Percentiles rank a stretch among this genome's conserved stretches.
phyloP scores from a whole-genome alignment of 148 eudicot genomes.

The Vaccinium myrtillus region DNA sequence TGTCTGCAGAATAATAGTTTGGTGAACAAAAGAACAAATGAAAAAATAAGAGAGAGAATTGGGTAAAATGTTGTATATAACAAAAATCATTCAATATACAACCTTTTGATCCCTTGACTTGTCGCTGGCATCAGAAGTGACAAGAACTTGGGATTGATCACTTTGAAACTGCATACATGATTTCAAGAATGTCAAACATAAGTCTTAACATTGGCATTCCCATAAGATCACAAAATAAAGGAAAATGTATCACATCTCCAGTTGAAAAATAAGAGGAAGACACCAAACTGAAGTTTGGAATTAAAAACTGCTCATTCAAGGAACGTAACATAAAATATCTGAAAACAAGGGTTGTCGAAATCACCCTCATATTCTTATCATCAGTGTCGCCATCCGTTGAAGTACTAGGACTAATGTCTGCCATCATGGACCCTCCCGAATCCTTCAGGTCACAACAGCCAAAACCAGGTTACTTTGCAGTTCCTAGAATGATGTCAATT shows the following conservation, averaged over 20 bases:
- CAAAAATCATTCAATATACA: background rate
- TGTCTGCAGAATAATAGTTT: slow-evolving; percentile 26
- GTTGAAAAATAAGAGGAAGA: background rate
- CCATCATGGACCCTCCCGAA: slow-evolving; percentile 33
- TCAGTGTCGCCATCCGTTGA: slow-evolving; percentile 59
- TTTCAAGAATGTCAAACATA: background rate
- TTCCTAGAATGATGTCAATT: slow-evolving; percentile 1
- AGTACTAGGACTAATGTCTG: slow-evolving; percentile 47
- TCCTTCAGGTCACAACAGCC: background rate
- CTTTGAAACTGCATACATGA: slow-evolving; percentile 28
- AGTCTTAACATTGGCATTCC: background rate
- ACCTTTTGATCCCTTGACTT: slow-evolving; percentile 51
- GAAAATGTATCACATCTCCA: background rate
- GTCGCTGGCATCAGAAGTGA: slow-evolving; percentile 45
- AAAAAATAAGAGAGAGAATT: background rate
- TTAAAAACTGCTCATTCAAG: background rate
- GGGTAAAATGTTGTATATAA: background rate
- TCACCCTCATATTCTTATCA: slow-evolving; percentile 46
- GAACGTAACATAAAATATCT: background rate
- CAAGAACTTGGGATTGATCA: slow-evolving; percentile 22
- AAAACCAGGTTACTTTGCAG: slow-evolving; percentile 12
- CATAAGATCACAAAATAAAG: background rate
- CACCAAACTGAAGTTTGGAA: background rate
- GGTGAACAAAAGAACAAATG: slow-evolving; percentile 3
- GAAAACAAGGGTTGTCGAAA: slow-evolving; percentile 10